phyloP scores from a whole-genome alignment of 768 basidiomycete genomes.

The Boletus sp. region DNA sequence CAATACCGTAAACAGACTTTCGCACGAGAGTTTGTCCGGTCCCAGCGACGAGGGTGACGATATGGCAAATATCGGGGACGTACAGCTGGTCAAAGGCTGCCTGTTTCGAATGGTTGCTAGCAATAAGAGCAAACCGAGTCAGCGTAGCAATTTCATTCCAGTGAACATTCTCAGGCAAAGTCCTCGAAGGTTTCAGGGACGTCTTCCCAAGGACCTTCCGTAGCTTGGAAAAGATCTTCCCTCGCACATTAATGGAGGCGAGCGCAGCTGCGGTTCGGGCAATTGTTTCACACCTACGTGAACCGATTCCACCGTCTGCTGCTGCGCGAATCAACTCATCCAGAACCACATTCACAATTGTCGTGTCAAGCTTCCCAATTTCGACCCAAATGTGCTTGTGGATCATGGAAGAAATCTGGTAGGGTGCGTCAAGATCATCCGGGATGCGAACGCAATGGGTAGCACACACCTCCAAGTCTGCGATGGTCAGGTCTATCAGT shows the following conservation, averaged over 20 bases:
- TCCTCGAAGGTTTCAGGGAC: constrained; percentile 57
- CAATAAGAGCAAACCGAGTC: constrained; percentile 68
- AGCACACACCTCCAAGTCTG: constrained; percentile 65
- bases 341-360: constrained; percentile 66
- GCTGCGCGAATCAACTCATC: constrained; percentile 81
- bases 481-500: constrained; percentile 69
- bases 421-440: constrained; percentile 3
- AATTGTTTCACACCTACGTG: constrained; percentile 69
- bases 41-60: constrained; percentile 73
- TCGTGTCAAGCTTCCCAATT: constrained; percentile 64
- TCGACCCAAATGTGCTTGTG: constrained; percentile 79
- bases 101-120: constrained; percentile 64
- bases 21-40: constrained; percentile 73
- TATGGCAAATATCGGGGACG: constrained; percentile 78
- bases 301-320: constrained; percentile 78
- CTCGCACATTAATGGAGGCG: constrained; percentile 74
- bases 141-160: constrained; percentile 84
- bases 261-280: constrained; percentile 70
- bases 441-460: background rate
- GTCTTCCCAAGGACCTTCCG: constrained; percentile 79
- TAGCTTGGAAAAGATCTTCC: constrained; percentile 71
- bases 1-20: constrained; percentile 75
- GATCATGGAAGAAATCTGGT: constrained; percentile 59
- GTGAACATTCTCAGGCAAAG: constrained; percentile 64
- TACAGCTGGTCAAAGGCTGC: constrained; percentile 69